Base-by-base conservation (phyloP, 1,284 basidiomycete genomes). In the Pterula multifida region DNA sequence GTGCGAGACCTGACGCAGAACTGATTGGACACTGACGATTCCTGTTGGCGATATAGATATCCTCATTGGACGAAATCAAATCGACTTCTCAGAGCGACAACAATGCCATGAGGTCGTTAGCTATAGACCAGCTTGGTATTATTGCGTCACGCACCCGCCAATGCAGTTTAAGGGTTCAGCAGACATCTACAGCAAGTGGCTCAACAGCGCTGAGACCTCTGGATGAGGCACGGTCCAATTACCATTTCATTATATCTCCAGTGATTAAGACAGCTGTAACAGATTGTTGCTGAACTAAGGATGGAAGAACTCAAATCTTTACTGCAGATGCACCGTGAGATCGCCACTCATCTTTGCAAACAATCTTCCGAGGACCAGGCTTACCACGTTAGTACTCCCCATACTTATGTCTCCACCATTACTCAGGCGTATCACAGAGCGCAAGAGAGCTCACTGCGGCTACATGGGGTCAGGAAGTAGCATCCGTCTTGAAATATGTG, bases 81-180 rank as follows among this genome's bases (percentile, higher is more conserved):
- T 77, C 74, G 3, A 72, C 73, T 3, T 66, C 61, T 23, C 71
- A 76, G 46, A 69, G 69, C 22, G 92, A 95, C 57, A 80, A 73
- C 46, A 90, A 86, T 57, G 87, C 88, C 0, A 80, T 85, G 0
- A 93, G 91, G 63, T 81, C 79, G 0, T 79, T 97, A 53, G 90
- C 93, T 0, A 71, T 98, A 22, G 95, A 98, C 62, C 90, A 97
- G 64, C 72, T 98, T 0, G 94, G 94, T 3, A 73, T 85, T n/a
- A 89, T 98, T 50, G 93, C 87, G 17, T 85, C 92, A 1, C 78
- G 80, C 42, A 72, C 98, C 36, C 77, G 89, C 22, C 70, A 75
- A 0, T 79, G 76, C 22, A 63, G 65, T 45, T 60, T 84, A 42
- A 84, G 77, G 54, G 72, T 76, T 45, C 69, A 72, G 50, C 60